Evolutionary conservation across 306 rosid genomes (phyloP).

Genomic region (Dicorynia guianensis): DNA sequence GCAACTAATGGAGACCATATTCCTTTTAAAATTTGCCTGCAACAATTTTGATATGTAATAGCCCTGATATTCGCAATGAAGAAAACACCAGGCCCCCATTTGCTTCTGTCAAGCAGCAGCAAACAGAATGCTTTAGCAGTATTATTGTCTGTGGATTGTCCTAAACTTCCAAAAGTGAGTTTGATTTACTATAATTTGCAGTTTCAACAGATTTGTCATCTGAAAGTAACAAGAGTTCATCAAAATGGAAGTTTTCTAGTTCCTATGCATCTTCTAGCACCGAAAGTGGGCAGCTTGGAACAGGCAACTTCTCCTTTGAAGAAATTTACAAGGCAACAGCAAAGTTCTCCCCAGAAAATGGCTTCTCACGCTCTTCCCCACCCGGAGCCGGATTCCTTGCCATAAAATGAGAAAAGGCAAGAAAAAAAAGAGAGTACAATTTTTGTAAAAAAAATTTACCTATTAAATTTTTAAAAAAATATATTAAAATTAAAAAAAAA

Average conservation of each 20-base stretch:
- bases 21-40: not conserved
- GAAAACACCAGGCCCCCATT: constrained; percentile 42
- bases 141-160: not conserved
- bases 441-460: too few species aligned
- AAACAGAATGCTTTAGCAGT: constrained; percentile 26
- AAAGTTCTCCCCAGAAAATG: constrained; percentile 66
- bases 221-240: constrained; percentile 59
- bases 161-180: constrained; percentile 8
- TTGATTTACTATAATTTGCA: constrained; percentile 37
- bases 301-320: constrained; percentile 62
- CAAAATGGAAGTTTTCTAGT: constrained; percentile 53
- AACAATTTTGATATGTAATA: constrained; percentile 28
- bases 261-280: constrained; percentile 56
- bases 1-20: constrained; percentile 14
- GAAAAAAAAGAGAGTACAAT: too few species aligned
- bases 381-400: too few species aligned
- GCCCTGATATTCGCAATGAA: constrained; percentile 59
- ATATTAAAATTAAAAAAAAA: too few species aligned
- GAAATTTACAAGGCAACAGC: constrained; percentile 85
- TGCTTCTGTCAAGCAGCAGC: constrained; percentile 42
- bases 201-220: constrained; percentile 65
- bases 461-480: too few species aligned
- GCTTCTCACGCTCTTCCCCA: too few species aligned
- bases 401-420: not conserved
- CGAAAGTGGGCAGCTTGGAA: constrained; percentile 54